Conservation (phyloP, 805 yeast genomes). For the Maudiozyma saulgeensis region DNA sequence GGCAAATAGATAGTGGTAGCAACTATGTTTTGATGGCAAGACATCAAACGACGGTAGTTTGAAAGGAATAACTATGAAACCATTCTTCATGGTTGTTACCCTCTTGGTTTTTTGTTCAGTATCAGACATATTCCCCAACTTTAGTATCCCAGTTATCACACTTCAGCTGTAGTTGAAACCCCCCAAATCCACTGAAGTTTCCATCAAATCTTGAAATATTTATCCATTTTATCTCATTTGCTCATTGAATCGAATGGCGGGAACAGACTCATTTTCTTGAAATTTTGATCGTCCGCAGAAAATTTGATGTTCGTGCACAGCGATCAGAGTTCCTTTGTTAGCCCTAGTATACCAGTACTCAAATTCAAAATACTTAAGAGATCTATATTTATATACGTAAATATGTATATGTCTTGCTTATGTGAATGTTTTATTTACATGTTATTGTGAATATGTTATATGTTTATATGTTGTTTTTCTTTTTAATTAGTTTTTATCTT, state of each 20-base stretch:
- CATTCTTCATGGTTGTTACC: slow-evolving; percentile 27
- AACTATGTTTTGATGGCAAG: slow-evolving; percentile 2
- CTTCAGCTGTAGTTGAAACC: no score
- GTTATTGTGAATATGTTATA: no score
- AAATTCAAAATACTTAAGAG: no score
- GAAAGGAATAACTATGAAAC: slow-evolving; percentile 29
- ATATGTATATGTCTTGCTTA: no score
- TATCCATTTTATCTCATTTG: not conserved
- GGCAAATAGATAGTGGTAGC: slow-evolving; percentile 49
- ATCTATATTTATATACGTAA: no score
- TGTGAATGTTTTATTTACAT: no score
- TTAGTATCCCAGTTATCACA: no score
- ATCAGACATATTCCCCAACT: not conserved
- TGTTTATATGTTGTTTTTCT: no score
- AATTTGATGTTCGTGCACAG: not conserved
- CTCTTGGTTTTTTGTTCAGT: not conserved
- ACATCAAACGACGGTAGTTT: slow-evolving; percentile 11
- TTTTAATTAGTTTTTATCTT: not conserved
- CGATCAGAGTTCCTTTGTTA: no score
- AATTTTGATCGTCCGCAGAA: not conserved
- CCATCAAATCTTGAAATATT: not conserved
- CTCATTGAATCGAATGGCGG: no score
- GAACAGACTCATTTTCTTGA: not conserved
- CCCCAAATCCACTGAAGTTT: not conserved
- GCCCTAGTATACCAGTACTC: no score